phyloP scores from a whole-genome alignment of 495 filamentous ascomycete genomes.

The Cetradonia linearis region DNA sequence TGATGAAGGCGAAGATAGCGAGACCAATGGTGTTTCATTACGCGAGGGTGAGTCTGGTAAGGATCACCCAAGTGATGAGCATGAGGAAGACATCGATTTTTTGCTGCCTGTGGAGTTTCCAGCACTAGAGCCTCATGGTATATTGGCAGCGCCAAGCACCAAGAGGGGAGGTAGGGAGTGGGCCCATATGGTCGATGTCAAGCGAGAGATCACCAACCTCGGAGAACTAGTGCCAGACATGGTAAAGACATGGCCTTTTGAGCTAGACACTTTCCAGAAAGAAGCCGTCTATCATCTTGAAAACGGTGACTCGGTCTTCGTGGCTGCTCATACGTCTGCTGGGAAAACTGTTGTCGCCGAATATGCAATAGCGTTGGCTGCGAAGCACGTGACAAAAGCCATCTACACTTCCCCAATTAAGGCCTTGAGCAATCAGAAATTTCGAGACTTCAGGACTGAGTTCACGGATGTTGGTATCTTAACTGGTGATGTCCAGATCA shows the following conservation, averaged over 20 bases:
- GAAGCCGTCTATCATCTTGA: conserved; percentile 97
- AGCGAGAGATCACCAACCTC: conserved; percentile 84
- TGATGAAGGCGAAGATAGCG: conserved; percentile 29
- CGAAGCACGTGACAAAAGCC: conserved; percentile 97
- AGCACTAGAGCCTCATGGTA: conserved; percentile 72
- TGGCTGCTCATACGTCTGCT: conserved; percentile 96
- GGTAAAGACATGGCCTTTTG: conserved; percentile 93
- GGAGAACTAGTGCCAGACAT: conserved; percentile 86
- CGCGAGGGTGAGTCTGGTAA: conserved; percentile 8
- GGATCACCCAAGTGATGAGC: conserved; percentile 27
- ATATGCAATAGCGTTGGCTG: conserved; percentile 91
- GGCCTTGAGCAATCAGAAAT: conserved; percentile 96
- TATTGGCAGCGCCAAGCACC: conserved; percentile 58
- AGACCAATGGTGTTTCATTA: conserved; percentile 1
- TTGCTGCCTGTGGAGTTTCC: conserved; percentile 91
- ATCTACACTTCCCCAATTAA: conserved; percentile 99
- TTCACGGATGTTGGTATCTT: conserved; percentile 96
- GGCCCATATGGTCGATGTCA: conserved; percentile 96
- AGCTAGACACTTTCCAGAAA: conserved; percentile 96
- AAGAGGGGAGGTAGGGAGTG: conserved; percentile 75
- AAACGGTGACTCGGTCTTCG: conserved; percentile 93
- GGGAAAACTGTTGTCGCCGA: conserved; percentile 98
- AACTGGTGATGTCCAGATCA: conserved; percentile 96
- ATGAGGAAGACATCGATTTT: conserved; percentile 77
- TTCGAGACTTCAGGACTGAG: conserved; percentile 77